Conservation (phyloP, 768 basidiomycete genomes). For the Phylloporus sp. region DNA sequence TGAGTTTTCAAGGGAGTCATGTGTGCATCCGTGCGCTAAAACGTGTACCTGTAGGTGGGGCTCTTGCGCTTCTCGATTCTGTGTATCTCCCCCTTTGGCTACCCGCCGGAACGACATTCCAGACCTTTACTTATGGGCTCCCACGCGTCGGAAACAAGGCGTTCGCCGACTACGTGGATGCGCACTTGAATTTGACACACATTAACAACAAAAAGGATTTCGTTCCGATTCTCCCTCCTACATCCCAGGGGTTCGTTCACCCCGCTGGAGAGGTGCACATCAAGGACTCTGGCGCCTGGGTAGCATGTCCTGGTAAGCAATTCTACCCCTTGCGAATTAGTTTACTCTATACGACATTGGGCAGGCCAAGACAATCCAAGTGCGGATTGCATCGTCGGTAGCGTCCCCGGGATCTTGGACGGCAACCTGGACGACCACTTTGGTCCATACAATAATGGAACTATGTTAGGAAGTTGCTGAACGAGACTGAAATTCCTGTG, state of each 20-base stretch:
- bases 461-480: conserved; percentile 9
- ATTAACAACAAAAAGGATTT: conserved; percentile 49
- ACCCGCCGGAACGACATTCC: conserved; percentile 29
- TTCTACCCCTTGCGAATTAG: background rate
- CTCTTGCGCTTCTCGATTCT: conserved; percentile 35
- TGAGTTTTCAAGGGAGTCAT: conserved; percentile 10
- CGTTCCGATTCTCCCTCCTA: conserved; percentile 33
- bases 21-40: background rate
- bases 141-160: conserved; percentile 52
- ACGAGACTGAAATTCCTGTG: no score
- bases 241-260: conserved; percentile 38
- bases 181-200: conserved; percentile 41
- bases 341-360: background rate
- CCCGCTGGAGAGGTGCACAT: conserved; percentile 42
- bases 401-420: conserved; percentile 39
- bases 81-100: conserved; percentile 39
- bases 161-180: conserved; percentile 54
- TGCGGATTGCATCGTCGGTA: conserved; percentile 22
- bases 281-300: conserved; percentile 45
- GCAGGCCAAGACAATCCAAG: conserved; percentile 55
- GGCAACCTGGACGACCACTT: conserved; percentile 41
- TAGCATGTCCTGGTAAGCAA: conserved; percentile 46
- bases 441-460: conserved; percentile 34
- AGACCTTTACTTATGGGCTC: conserved; percentile 32
- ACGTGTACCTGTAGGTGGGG: conserved; percentile 27